Percentiles rank a stretch among this genome's conserved stretches.
phyloP scores from a whole-genome alignment of 345 rosid genomes.

The Salix udensis region DNA sequence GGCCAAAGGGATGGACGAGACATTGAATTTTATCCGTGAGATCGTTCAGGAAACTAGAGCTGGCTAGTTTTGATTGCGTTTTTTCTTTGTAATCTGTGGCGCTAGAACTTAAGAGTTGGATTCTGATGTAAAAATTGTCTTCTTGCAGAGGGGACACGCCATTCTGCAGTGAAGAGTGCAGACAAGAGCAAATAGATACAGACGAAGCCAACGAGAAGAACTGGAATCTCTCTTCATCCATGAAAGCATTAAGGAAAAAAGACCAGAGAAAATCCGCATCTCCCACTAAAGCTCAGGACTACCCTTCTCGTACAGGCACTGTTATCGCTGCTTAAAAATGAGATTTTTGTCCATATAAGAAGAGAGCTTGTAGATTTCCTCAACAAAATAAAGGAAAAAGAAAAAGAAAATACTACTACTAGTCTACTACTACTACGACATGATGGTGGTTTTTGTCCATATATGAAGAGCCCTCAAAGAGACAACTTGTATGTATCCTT shows the following conservation, averaged over 20 bases:
- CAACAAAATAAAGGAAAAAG: not conserved
- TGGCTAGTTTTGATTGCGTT: not conserved
- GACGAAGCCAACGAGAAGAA: conserved; percentile 64
- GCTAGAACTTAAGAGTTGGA: not conserved
- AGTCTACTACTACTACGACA: not conserved
- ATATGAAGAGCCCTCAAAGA: not conserved
- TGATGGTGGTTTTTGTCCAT: not conserved
- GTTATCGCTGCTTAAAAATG: conserved; percentile 43
- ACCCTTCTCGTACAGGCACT: conserved; percentile 36
- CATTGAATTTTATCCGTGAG: too few relatives aligned
- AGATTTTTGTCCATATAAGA: not conserved
- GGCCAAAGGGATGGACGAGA: too few relatives aligned
- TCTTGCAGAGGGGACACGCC: conserved; percentile 77
- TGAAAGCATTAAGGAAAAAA: conserved; percentile 49
- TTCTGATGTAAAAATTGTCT: conserved; percentile 5
- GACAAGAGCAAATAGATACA: conserved; percentile 70
- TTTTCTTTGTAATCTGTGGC: not conserved
- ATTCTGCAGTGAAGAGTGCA: conserved; percentile 84
- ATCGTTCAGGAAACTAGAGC: not conserved
- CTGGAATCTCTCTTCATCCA: conserved; percentile 54
- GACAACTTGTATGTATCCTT: not conserved
- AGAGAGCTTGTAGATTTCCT: not conserved
- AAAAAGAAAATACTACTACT: too few relatives aligned
- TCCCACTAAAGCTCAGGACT: conserved; percentile 28
- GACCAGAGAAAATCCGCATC: conserved; percentile 42